phyloP scores from a whole-genome alignment of 1,284 basidiomycete species.

The Boletus smithii region DNA sequence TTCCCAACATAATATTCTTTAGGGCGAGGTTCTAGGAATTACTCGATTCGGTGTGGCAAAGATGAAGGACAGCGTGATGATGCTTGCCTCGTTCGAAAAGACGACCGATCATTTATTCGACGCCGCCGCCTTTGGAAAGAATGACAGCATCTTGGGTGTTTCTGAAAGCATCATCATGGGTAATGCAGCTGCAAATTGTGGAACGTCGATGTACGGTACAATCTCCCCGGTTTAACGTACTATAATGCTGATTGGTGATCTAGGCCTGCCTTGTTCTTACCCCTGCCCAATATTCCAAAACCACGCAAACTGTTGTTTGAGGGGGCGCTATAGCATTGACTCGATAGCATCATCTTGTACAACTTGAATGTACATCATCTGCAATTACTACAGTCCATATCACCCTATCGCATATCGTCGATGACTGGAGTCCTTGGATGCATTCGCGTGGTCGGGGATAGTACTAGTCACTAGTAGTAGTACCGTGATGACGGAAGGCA shows the following conservation, averaged over 20 bases:
- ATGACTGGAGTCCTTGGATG: too few species aligned
- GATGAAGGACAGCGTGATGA: conserved; percentile 99
- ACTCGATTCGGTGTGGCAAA: conserved; percentile 99
- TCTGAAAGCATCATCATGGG: conserved; percentile 99
- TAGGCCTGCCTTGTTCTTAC: conserved; percentile 57
- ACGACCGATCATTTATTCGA: conserved; percentile 99
- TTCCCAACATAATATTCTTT: neutral
- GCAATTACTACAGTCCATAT: too few species aligned
- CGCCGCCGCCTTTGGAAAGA: conserved; percentile 94
- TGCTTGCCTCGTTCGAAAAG: conserved; percentile 99
- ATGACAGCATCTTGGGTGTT: conserved; percentile 92
- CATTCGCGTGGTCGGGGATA: too few species aligned
- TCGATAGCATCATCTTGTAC: too few species aligned
- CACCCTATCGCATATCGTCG: too few species aligned
- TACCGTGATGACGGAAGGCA: too few species aligned
- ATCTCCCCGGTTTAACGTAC: neutral
- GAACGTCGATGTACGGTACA: conserved; percentile 81
- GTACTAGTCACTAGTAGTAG: too few species aligned
- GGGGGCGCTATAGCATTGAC: conserved; percentile 38
- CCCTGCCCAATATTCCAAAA: conserved; percentile 50
- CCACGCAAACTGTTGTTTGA: conserved; percentile 58
- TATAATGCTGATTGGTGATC: conserved; percentile 7
- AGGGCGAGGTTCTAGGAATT: conserved; percentile 98
- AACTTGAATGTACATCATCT: too few species aligned
- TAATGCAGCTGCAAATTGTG: conserved; percentile 93